These are phyloP conservation scores for Tetracentron sinense DNA, from an alignment of 164 flowering plant genomes.

Conservation along the genomic window DNA sequence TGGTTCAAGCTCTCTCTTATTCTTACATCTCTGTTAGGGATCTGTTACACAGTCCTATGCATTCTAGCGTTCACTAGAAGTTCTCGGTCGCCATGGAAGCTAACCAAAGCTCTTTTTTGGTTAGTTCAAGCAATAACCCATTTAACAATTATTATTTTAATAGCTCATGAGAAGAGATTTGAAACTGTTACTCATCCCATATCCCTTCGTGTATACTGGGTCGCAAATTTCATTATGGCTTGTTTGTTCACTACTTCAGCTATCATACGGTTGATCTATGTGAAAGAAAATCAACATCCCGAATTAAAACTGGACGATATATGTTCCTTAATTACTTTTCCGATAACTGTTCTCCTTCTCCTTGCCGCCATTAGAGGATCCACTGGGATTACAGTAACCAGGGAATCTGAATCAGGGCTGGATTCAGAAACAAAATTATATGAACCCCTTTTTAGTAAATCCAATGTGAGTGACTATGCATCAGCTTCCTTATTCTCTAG, in stretches of 20 bases:
- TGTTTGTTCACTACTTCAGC: conserved; percentile 48
- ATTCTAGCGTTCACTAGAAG: conserved; percentile 35
- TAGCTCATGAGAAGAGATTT: conserved; percentile 75
- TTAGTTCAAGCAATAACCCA: conserved; percentile 60
- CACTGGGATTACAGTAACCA: conserved; percentile 46
- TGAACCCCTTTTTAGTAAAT: conserved; percentile 34
- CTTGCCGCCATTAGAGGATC: conserved; percentile 51
- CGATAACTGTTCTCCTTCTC: conserved; percentile 44
- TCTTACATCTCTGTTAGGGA: conserved; percentile 40
- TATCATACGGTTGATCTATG: conserved; percentile 33
- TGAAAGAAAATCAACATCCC: conserved; percentile 7
- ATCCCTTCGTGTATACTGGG: conserved; percentile 71
- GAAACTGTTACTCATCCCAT: conserved; percentile 52
- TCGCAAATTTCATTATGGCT: conserved; percentile 32
- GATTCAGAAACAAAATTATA: conserved; percentile 36
- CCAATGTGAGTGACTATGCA: conserved; percentile 51
- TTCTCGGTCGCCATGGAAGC: conserved; percentile 37
- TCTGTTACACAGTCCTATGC: conserved; percentile 34
- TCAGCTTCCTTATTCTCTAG: conserved; percentile 65
- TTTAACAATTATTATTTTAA: conserved; percentile 33
- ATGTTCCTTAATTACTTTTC: conserved; percentile 37
- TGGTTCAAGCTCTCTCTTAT: conserved; percentile 55
- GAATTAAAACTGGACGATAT: conserved; percentile 52
- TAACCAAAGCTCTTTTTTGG: conserved; percentile 52
- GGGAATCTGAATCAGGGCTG: conserved; percentile 19